These are phyloP conservation scores for Fusarium sp. DNA, from an alignment of 2,329 filamentous ascomycete species.

Conservation along the genomic window DNA sequence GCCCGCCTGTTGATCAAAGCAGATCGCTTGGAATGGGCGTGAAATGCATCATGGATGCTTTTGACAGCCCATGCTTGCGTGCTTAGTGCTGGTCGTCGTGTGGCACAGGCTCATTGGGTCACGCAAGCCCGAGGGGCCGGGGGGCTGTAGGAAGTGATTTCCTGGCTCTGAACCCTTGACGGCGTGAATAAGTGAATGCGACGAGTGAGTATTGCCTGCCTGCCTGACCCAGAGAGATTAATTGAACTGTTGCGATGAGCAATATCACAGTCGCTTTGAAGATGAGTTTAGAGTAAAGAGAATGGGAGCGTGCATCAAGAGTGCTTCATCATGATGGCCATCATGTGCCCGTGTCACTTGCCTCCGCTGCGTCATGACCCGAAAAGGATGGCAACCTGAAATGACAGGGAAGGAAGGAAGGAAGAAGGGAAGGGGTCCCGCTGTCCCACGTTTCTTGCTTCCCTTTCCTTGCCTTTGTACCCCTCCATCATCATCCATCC, in stretches of 20 bases:
- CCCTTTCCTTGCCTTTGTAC: conserved; percentile 2
- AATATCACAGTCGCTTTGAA: not conserved
- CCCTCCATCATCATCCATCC: conserved; percentile 25
- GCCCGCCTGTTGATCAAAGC: conserved; percentile 24
- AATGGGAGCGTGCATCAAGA: conserved; percentile 16
- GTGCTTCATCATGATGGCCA: conserved; percentile 23
- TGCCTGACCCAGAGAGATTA: not conserved
- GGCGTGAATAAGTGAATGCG: conserved; percentile 29
- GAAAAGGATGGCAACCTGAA: conserved; percentile 18
- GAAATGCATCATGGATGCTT: conserved; percentile 20
- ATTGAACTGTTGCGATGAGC: not conserved
- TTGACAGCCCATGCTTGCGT: conserved; percentile 21
- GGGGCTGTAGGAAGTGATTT: conserved; percentile 23
- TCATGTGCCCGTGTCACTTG: conserved; percentile 34
- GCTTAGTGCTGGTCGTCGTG: conserved; percentile 39
- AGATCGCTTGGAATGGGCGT: conserved; percentile 34
- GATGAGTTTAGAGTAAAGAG: not conserved
- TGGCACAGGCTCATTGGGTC: conserved; percentile 48
- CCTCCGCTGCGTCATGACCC: conserved; percentile 37
- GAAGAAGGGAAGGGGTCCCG: conserved; percentile 17
- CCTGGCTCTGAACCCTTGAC: conserved; percentile 18
- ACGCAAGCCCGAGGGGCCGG: conserved; percentile 33
- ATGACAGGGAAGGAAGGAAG: conserved; percentile 11
- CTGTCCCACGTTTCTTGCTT: not conserved
- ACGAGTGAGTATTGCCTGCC: conserved; percentile 11